A percentile compares a stretch with the other conserved stretches of the same genome.
Conservation (phyloP, 805 yeast genomes). For the Ascoidea asiatica region DNA sequence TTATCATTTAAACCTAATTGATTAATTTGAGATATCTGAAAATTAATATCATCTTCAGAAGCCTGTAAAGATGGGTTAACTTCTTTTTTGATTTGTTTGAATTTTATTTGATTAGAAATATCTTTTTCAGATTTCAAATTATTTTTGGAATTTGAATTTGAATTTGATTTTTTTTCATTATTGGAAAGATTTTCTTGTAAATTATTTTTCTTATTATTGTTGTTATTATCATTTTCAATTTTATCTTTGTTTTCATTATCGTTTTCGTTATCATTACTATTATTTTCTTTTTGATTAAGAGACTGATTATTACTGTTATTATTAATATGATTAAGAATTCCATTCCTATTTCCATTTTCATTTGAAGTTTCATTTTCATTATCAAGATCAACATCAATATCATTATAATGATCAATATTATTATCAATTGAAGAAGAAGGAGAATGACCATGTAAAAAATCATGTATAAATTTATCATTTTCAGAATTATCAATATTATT, state of each 20-base stretch:
- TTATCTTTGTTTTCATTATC: background rate
- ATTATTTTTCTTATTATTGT: background rate
- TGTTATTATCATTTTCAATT: background rate
- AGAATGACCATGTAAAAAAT: background rate
- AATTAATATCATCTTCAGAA: background rate
- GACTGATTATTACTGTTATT: background rate
- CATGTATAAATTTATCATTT: background rate
- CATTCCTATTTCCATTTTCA: background rate
- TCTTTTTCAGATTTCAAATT: background rate
- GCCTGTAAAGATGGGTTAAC: background rate
- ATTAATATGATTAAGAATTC: no score
- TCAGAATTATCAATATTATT: background rate
- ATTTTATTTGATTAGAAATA: no score
- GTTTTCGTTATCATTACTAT: background rate
- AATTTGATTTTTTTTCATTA: background rate
- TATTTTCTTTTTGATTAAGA: background rate
- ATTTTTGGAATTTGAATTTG: background rate
- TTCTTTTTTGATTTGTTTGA: background rate
- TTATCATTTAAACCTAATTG: background rate
- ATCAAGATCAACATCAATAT: background rate
- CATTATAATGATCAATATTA: background rate
- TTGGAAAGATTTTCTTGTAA: no score
- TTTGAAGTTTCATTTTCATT: background rate
- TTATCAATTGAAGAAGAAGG: background rate
- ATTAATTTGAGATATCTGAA: background rate